Evolutionary conservation across 805 yeast species (phyloP).

Genomic region (Ascoidea asiatica): DNA sequence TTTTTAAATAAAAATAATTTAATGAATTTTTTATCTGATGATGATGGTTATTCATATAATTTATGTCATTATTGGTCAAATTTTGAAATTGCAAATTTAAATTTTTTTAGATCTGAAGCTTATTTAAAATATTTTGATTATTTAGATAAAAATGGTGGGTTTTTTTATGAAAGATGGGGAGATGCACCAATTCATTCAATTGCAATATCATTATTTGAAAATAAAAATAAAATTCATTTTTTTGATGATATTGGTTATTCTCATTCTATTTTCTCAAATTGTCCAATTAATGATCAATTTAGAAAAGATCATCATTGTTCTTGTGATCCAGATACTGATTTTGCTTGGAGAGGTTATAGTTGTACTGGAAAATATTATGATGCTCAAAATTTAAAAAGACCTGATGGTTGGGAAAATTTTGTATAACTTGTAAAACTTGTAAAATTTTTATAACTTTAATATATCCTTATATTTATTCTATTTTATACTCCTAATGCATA

Average conservation of each 20-base stretch:
- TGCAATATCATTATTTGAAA: constrained; percentile 62
- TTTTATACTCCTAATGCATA: too few species aligned
- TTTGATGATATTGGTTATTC: constrained; percentile 71
- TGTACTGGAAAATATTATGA: constrained; percentile 53
- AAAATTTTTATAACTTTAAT: too few species aligned
- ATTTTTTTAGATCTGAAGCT: constrained; percentile 59
- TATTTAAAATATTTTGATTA: constrained; percentile 54
- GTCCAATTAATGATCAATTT: constrained; percentile 57
- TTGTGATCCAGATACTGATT: constrained; percentile 60
- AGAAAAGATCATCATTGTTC: constrained; percentile 52
- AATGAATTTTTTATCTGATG: constrained; percentile 59
- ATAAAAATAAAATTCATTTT: constrained; percentile 52
- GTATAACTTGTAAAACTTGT: too few species aligned
- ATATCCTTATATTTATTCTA: too few species aligned
- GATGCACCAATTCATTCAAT: constrained; percentile 84
- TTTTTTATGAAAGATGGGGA: constrained; percentile 87
- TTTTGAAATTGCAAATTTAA: constrained; percentile 68
- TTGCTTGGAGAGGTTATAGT: constrained; percentile 57
- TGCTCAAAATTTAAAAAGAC: constrained; percentile 36
- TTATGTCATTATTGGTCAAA: constrained; percentile 84
- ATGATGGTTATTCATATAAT: constrained; percentile 58
- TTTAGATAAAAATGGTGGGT: constrained; percentile 63
- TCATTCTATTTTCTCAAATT: constrained; percentile 64
- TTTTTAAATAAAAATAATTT: constrained; percentile 47
- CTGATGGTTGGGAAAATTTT: constrained; percentile 53